Percentiles rank a stretch among this genome's conserved stretches.
phyloP scores from a whole-genome alignment of 2,329 filamentous ascomycete genomes.

The Drechslerella stenobrocha region DNA sequence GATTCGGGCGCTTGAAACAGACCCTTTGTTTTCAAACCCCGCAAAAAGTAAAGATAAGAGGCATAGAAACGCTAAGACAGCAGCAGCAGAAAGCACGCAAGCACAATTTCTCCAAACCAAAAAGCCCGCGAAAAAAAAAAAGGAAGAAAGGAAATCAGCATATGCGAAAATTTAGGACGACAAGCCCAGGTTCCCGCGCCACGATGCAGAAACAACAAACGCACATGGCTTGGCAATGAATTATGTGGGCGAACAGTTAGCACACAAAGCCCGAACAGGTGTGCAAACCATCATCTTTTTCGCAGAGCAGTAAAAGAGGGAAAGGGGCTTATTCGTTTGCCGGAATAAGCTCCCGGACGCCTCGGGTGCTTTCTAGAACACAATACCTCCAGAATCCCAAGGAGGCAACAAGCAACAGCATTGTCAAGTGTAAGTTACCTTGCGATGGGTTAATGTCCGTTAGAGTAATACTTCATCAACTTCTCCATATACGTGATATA shows the following conservation, averaged over 20 bases:
- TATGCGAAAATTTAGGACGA: slow-evolving; percentile 5
- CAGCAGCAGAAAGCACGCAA: not conserved
- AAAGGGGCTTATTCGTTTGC: not conserved
- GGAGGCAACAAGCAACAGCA: too few relatives aligned
- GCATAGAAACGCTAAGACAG: not conserved
- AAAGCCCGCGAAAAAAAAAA: slow-evolving; percentile 8
- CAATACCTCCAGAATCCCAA: slow-evolving; percentile 69
- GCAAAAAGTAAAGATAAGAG: slow-evolving; percentile 7
- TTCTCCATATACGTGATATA: slow-evolving; percentile 98
- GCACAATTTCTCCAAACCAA: not conserved
- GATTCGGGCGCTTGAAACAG: not conserved
- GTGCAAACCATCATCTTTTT: too few relatives aligned
- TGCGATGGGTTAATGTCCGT: slow-evolving; percentile 17
- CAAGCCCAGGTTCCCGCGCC: not conserved
- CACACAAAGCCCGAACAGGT: too few relatives aligned
- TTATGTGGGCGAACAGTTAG: too few relatives aligned
- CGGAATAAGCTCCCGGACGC: slow-evolving; percentile 53
- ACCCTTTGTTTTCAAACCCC: slow-evolving; percentile 1
- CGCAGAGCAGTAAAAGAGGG: not conserved
- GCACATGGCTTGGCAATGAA: not conserved
- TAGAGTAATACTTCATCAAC: slow-evolving; percentile 62
- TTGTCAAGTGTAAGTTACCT: too few relatives aligned
- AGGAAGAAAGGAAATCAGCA: slow-evolving; percentile 15
- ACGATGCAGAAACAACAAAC: not conserved
- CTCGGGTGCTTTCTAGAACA: slow-evolving; percentile 72